Conservation (phyloP, 1,284 basidiomycete species). For the Ceratobasidium sp. region DNA sequence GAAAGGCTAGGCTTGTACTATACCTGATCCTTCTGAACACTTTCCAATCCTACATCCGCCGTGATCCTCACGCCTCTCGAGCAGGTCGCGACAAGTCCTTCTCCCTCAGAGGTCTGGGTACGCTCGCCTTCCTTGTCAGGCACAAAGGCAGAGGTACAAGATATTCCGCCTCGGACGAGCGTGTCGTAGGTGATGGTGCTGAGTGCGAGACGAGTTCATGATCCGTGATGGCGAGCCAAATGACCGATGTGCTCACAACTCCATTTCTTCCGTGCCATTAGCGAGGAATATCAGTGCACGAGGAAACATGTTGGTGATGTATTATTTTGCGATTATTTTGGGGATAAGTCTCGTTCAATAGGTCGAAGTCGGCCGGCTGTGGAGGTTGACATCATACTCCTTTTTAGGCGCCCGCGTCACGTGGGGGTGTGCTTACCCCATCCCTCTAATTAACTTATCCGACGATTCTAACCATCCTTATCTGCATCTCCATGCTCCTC, state of each 20-base stretch:
- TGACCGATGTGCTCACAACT: slow-evolving; percentile 70
- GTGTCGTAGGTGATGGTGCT: slow-evolving; percentile 85
- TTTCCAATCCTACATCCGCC: slow-evolving; percentile 71
- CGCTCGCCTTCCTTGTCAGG: slow-evolving; percentile 56
- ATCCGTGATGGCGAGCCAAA: not conserved
- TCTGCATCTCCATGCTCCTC: slow-evolving; percentile 21
- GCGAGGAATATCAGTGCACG: slow-evolving; percentile 83
- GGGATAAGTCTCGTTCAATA: not conserved
- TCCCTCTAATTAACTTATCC: slow-evolving; percentile 18
- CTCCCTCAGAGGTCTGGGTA: slow-evolving; percentile 15
- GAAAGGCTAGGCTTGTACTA: not conserved
- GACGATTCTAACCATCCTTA: slow-evolving; percentile 19
- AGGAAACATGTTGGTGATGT: slow-evolving; percentile 58
- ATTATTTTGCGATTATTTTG: too few species aligned
- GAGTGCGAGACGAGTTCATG: slow-evolving; percentile 21
- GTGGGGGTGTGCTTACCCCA: slow-evolving; percentile 1
- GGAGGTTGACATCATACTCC: slow-evolving; percentile 27
- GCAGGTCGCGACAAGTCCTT: slow-evolving; percentile 63
- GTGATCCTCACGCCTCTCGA: slow-evolving; percentile 81
- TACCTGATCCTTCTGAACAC: slow-evolving; percentile 48
- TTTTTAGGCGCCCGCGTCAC: slow-evolving; percentile 5
- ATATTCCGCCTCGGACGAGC: slow-evolving; percentile 78
- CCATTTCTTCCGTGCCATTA: slow-evolving; percentile 90
- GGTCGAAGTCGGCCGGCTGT: not conserved
- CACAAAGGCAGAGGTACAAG: slow-evolving; percentile 74